These are phyloP conservation scores for Rhizophagus sp. DNA, from an alignment of 192 early-diverging fungal species.

Conservation along the genomic window DNA sequence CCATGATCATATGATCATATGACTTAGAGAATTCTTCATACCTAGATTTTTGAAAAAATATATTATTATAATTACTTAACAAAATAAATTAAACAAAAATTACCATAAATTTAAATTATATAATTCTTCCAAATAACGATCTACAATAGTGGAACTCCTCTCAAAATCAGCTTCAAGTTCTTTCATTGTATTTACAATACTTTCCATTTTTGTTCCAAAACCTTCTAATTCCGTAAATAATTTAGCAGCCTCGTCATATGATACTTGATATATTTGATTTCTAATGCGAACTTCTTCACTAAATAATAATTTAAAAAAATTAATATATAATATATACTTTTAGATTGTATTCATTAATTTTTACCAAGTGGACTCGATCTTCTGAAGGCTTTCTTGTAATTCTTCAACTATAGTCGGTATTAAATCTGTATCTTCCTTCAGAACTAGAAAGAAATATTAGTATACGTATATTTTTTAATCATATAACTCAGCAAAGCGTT, in stretches of 20 bases:
- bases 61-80: background rate
- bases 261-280: conserved; percentile 28
- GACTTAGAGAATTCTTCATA: conserved; percentile 33
- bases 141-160: conserved; percentile 8
- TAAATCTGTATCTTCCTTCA: conserved; percentile 22
- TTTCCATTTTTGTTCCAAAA: conserved; percentile 21
- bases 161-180: conserved; percentile 28
- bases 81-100: background rate
- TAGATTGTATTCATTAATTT: background rate
- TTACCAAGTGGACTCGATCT: conserved; percentile 30
- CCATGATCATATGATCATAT: conserved; percentile 31
- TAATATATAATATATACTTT: background rate
- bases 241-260: conserved; percentile 26
- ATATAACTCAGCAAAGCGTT: background rate
- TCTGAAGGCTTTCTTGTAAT: conserved; percentile 29
- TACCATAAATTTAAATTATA: conserved; percentile 32
- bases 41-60: conserved; percentile 15
- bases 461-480: background rate
- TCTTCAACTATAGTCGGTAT: conserved; percentile 28
- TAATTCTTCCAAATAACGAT: conserved; percentile 28
- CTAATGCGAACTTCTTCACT: conserved; percentile 27
- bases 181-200: conserved; percentile 13
- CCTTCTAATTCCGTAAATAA: conserved; percentile 23
- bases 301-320: background rate
- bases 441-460: conserved; percentile 3